phyloP scores from a whole-genome alignment of 805 yeast genomes.

The Lipomyces japonicus region DNA sequence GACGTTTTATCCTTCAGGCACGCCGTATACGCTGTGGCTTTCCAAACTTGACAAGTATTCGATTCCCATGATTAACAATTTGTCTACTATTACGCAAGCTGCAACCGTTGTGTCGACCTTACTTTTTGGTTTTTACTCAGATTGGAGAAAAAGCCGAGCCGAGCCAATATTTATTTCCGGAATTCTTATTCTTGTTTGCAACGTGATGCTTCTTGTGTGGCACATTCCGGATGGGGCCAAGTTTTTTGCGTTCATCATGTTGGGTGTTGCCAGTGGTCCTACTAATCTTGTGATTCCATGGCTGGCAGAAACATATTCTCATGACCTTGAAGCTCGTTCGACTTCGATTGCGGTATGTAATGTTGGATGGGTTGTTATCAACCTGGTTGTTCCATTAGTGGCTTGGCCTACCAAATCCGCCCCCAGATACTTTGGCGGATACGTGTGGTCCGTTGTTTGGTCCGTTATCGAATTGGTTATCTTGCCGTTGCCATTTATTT shows the following conservation, averaged over 20 bases:
- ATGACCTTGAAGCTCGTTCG: conserved; percentile 24
- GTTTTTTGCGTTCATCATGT: conserved; percentile 51
- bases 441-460: conserved; percentile 9
- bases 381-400: conserved; percentile 21
- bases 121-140: conserved; percentile 40
- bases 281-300: conserved; percentile 23
- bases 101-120: conserved; percentile 47
- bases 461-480: conserved; percentile 10
- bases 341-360: conserved; percentile 17
- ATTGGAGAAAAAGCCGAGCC: conserved; percentile 36
- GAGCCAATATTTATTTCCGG: conserved; percentile 16
- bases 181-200: conserved; percentile 29
- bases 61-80: conserved; percentile 39
- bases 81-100: conserved; percentile 57
- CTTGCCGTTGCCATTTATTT: conserved; percentile 11
- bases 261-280: conserved; percentile 27
- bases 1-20: conserved; percentile 23
- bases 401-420: conserved; percentile 18
- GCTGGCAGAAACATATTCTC: conserved; percentile 22
- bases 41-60: conserved; percentile 4
- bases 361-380: conserved; percentile 25
- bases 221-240: conserved; percentile 51
- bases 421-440: conserved; percentile 16
- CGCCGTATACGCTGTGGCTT: conserved; percentile 22
- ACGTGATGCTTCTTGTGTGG: conserved; percentile 54